These are phyloP conservation scores for Ajuga reptans DNA, from an alignment of 305 asterid genomes.

Conservation along the genomic window DNA sequence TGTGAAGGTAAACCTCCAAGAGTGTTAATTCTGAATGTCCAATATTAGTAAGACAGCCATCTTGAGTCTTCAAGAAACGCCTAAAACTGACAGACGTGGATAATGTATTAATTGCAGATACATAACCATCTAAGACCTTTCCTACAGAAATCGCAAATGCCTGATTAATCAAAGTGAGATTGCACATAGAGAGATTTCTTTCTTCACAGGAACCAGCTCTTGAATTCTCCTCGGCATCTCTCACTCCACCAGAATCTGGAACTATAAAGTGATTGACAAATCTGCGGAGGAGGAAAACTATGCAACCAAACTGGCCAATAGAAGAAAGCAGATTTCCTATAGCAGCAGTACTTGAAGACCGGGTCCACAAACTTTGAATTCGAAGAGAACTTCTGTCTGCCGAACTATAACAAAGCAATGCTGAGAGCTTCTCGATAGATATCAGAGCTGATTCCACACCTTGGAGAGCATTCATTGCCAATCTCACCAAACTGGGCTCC, in stretches of 20 bases:
- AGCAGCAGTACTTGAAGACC: slow-evolving; percentile 71
- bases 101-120: slow-evolving; percentile 67
- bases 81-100: slow-evolving; percentile 68
- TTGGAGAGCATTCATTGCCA: slow-evolving; percentile 83
- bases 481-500: slow-evolving; percentile 91
- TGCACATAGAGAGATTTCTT: slow-evolving; percentile 20
- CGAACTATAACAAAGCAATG: slow-evolving; percentile 52
- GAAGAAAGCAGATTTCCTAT: slow-evolving; percentile 71
- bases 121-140: slow-evolving; percentile 65
- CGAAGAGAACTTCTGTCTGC: slow-evolving; percentile 79
- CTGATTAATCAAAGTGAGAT: slow-evolving; percentile 65
- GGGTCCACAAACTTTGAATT: slow-evolving; percentile 69
- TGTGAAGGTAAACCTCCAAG: slow-evolving; percentile 83
- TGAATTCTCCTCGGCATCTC: slow-evolving; percentile 28
- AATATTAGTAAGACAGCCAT: slow-evolving; percentile 60
- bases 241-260: slow-evolving; percentile 33
- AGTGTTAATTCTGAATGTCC: slow-evolving; percentile 74
- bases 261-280: slow-evolving; percentile 56
- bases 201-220: slow-evolving; percentile 27
- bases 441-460: slow-evolving; percentile 78
- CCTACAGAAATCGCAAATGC: slow-evolving; percentile 89
- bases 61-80: slow-evolving; percentile 39
- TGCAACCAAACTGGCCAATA: slow-evolving; percentile 75
- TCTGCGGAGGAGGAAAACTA: slow-evolving; percentile 56
- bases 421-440: slow-evolving; percentile 56